Evolutionary conservation across 768 basidiomycete genomes (phyloP).

Genomic region (Astraeus odoratus): DNA sequence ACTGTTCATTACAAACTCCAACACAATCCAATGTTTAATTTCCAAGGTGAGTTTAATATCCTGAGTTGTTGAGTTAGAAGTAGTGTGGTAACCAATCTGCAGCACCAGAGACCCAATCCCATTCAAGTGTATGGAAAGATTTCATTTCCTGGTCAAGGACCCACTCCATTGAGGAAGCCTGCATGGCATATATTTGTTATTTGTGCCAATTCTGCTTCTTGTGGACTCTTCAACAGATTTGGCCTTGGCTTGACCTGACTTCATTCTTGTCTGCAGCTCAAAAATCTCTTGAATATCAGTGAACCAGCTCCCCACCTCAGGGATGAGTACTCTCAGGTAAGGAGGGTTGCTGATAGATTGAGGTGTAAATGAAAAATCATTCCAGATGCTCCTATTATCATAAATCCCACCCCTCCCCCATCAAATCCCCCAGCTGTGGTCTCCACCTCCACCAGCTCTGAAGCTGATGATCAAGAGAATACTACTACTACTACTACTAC

Average conservation of each 20-base stretch:
- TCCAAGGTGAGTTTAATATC: neutral
- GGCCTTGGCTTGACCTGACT: constrained; percentile 7
- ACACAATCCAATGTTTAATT: neutral
- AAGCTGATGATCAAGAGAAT: too few relatives aligned
- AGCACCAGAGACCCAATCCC: neutral
- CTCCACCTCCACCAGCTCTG: too few relatives aligned
- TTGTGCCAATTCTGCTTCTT: constrained; percentile 20
- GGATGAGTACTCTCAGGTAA: constrained; percentile 16
- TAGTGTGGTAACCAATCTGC: neutral
- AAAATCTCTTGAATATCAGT: neutral
- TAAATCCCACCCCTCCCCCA: neutral
- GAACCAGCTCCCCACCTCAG: constrained; percentile 25
- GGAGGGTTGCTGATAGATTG: constrained; percentile 3
- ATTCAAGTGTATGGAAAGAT: neutral
- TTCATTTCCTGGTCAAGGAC: neutral
- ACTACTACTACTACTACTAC: too few relatives aligned
- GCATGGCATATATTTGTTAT: constrained; percentile 16
- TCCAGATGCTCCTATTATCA: neutral
- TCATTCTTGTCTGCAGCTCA: neutral
- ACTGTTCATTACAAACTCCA: too few relatives aligned
- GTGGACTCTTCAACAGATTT: constrained; percentile 17
- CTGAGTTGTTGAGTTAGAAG: neutral
- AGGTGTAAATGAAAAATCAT: constrained; percentile 1
- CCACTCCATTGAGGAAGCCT: constrained; percentile 10
- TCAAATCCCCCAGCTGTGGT: constrained; percentile 1